Evolutionary conservation across 2,329 filamentous ascomycete species (phyloP), one percentile per base, ranked within the genome.

Genomic region (Fusarium hainanense): DNA sequence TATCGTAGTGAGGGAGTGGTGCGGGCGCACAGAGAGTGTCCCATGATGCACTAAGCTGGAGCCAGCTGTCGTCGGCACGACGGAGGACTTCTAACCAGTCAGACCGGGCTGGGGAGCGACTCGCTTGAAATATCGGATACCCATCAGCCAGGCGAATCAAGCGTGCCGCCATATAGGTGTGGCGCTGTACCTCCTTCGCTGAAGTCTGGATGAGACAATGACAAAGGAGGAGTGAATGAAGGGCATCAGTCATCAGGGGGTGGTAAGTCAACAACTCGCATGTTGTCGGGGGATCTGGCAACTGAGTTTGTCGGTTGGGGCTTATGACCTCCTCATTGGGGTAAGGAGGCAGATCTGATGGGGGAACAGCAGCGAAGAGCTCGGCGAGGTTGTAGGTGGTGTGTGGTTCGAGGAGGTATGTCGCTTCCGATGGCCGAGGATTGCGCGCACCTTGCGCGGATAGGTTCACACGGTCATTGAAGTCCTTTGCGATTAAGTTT

Each of bases 161-260:
- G 7, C 93, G 89, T 18, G 93, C 92, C 7, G 91, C 93, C 86
- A 94, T 96, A 81, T 93, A 86, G 1, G 92, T 92, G 76, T 96
- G 92, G 37, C 93, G 91, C 51, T 90, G 87, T 34, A 94, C 86
- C 77, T 96, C 93, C 72, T 92, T 93, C 13, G 88, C 79, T 0
- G 92, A 92, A 1, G 93, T 97, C 78, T 95, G 93, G 10, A 93
- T 81, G 12, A 97, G 87, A n/a, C 88, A 87, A 78, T 97, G 93
- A 70, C 90, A 92, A 42, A 97, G 86, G 11, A 97, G 87, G 3
- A 96, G 80, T 7, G 89, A 90, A 78, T 97, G 93, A 1, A 97
- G 85, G 2, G 91, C 91, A 70, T 97, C 93, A 9, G 89, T 89
- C 13, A 97, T 84, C 11, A 96, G 85, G 1, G 93, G 93, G 74